Percentiles rank a stretch among this genome's conserved stretches.
Conservation (phyloP, 805 yeast genomes). For the Barnettozyma siamensis region DNA sequence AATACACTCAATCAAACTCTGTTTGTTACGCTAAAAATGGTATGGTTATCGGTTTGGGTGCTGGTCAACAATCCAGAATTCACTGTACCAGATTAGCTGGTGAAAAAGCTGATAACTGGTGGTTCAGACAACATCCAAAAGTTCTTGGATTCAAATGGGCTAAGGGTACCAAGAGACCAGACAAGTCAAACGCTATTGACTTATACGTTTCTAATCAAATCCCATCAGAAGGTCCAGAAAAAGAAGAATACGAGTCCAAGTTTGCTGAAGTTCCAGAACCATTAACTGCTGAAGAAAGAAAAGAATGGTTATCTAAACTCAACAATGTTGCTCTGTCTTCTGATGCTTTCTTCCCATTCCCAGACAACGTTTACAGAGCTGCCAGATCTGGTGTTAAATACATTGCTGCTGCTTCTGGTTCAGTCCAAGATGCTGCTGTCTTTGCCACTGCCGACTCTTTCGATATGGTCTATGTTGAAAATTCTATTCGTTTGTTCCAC, state of each 20-base stretch:
- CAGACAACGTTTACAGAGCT: slow-evolving; percentile 97
- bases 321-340: slow-evolving; percentile 87
- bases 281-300: slow-evolving; percentile 74
- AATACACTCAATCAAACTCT: slow-evolving; percentile 97
- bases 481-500: slow-evolving; percentile 96
- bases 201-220: slow-evolving; percentile 87
- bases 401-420: slow-evolving; percentile 96
- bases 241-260: slow-evolving; percentile 84
- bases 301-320: slow-evolving; percentile 78
- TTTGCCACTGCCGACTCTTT: slow-evolving; percentile 92
- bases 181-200: slow-evolving; percentile 96
- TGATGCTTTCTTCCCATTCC: slow-evolving; percentile 99
- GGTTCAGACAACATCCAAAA: slow-evolving; percentile 98
- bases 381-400: slow-evolving; percentile 93
- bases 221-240: slow-evolving; percentile 89
- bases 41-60: slow-evolving; percentile 98
- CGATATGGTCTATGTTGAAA: slow-evolving; percentile 89
- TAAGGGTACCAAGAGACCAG: slow-evolving; percentile 97
- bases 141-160: slow-evolving; percentile 95
- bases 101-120: slow-evolving; percentile 99
- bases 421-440: slow-evolving; percentile 96
- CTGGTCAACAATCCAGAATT: slow-evolving; percentile 99
- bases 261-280: slow-evolving; percentile 82
- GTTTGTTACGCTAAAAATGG: slow-evolving; percentile 98
- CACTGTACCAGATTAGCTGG: slow-evolving; percentile 99